Evolutionary conservation across 2,329 filamentous ascomycete genomes (phyloP).

Genomic region (Talaromyces sp.): DNA sequence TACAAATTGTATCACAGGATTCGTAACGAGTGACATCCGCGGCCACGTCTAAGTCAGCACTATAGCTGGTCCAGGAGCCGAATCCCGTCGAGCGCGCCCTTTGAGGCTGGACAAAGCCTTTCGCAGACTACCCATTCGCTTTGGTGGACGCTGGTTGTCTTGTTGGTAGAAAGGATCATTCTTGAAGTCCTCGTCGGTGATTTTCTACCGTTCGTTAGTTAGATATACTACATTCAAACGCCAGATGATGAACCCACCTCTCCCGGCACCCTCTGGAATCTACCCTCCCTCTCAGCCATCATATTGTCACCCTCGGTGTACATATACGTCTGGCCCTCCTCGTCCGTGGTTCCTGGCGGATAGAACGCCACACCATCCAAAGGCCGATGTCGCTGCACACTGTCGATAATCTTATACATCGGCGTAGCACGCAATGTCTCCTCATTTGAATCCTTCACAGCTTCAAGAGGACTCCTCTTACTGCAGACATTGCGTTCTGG

Average conservation of each 20-base stretch:
- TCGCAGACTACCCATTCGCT: constrained; percentile 16
- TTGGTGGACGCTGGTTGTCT: constrained; percentile 15
- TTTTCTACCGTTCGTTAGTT: constrained; percentile 29
- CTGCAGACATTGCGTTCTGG: constrained; percentile 67
- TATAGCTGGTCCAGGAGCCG: constrained; percentile 4
- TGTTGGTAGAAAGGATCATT: constrained; percentile 37
- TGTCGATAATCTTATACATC: constrained; percentile 70
- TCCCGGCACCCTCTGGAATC: constrained; percentile 72
- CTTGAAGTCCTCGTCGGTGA: constrained; percentile 40
- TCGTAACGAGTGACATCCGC: not conserved
- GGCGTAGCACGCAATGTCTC: constrained; percentile 81
- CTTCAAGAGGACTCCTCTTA: constrained; percentile 68
- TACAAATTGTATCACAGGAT: not conserved
- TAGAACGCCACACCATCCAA: constrained; percentile 74
- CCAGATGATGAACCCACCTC: constrained; percentile 55
- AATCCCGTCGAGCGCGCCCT: constrained; percentile 14
- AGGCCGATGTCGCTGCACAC: constrained; percentile 68
- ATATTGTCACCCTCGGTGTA: constrained; percentile 87
- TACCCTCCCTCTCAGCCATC: constrained; percentile 63
- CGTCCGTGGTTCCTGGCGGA: constrained; percentile 69
- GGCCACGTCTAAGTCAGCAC: not conserved
- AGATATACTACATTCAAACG: not conserved
- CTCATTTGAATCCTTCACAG: constrained; percentile 67
- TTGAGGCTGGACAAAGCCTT: constrained; percentile 17
- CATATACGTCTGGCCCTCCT: constrained; percentile 65